A percentile compares a stretch with the other conserved stretches of the same genome.
These are phyloP conservation scores for Rhodotorula glutinis DNA, from an alignment of 1,284 basidiomycete species.

Conservation along the genomic window DNA sequence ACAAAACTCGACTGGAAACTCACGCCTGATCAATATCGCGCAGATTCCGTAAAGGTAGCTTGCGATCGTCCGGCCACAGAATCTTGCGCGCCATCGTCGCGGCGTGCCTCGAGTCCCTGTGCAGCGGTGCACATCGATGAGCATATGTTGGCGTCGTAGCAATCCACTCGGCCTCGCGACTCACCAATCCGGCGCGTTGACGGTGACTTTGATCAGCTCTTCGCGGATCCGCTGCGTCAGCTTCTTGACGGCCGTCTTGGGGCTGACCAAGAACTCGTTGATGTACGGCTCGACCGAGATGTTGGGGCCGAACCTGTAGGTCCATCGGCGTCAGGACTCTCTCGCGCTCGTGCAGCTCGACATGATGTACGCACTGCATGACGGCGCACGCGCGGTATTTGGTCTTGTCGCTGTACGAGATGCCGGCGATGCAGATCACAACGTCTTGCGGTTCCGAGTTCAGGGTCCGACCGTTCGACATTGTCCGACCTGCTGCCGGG, in stretches of 20 bases:
- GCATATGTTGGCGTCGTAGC: not conserved
- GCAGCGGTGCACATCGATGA: not conserved
- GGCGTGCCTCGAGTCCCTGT: conserved; percentile 77
- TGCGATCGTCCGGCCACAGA: conserved; percentile 73
- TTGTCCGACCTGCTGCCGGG: conserved; percentile 46
- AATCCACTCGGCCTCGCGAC: conserved; percentile 31
- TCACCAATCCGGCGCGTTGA: conserved; percentile 91
- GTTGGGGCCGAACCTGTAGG: conserved; percentile 69
- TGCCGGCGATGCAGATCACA: conserved; percentile 73
- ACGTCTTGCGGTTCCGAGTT: conserved; percentile 52
- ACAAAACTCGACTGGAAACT: too few species aligned
- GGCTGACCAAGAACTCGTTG: conserved; percentile 68
- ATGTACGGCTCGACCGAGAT: conserved; percentile 72
- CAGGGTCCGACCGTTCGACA: conserved; percentile 40
- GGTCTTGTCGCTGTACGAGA: conserved; percentile 91
- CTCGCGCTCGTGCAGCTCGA: too few species aligned
- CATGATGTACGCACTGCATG: conserved; percentile 53
- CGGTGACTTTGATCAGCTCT: conserved; percentile 69
- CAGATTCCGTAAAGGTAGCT: conserved; percentile 73
- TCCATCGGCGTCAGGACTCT: too few species aligned
- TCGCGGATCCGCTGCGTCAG: conserved; percentile 71
- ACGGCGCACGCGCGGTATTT: conserved; percentile 75
- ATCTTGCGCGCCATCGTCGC: conserved; percentile 86
- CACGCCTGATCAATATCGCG: conserved; percentile 76
- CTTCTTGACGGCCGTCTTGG: conserved; percentile 78